A percentile compares a stretch with the other conserved stretches of the same genome.
These are phyloP conservation scores for Houttuynia cordata DNA, from an alignment of 164 flowering plant genomes.

Conservation along the genomic window DNA sequence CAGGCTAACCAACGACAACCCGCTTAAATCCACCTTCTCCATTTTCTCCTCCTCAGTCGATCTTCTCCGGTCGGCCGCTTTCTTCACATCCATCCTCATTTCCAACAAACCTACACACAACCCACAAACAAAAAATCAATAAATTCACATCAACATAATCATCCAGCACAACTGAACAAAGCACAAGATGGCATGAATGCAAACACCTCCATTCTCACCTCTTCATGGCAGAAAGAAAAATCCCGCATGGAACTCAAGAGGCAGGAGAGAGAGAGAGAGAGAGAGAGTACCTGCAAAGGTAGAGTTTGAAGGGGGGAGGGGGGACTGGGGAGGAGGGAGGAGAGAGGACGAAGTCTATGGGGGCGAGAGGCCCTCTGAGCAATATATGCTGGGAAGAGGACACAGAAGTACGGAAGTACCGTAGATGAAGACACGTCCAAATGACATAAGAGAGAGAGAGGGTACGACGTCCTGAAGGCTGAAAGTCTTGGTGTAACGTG, in stretches of 20 bases:
- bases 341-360: neutral
- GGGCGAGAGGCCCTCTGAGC: too few relatives aligned
- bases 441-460: neutral
- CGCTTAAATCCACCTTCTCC: conserved; percentile 52
- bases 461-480: neutral
- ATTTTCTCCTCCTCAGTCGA: conserved; percentile 15
- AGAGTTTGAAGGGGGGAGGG: too few relatives aligned
- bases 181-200: too few relatives aligned
- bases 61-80: conserved; percentile 1
- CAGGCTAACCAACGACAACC: conserved; percentile 44
- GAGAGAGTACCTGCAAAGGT: too few relatives aligned
- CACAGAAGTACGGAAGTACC: neutral
- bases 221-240: neutral
- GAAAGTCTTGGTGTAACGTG: neutral
- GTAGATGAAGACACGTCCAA: neutral
- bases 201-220: neutral
- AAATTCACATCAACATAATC: neutral
- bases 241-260: neutral
- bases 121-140: neutral
- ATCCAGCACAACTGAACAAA: neutral
- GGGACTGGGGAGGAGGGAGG: too few relatives aligned
- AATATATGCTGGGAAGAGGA: neutral
- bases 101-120: neutral
- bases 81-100: conserved; percentile 11
- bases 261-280: neutral